Base-by-base conservation (phyloP, 805 yeast genomes). In the Starmerella etchellsii region DNA sequence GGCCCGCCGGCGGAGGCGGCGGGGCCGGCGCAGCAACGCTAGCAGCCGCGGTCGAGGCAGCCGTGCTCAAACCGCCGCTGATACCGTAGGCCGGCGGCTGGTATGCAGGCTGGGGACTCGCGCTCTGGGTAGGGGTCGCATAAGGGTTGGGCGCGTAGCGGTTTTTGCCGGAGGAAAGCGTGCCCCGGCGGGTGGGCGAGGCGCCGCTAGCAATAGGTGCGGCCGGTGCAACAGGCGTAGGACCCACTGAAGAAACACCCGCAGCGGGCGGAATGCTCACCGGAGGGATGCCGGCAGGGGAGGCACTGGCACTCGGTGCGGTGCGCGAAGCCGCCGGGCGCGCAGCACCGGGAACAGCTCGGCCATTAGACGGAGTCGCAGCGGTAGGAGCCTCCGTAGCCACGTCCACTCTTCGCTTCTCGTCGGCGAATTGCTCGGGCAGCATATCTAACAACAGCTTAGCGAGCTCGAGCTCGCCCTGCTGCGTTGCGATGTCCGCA, bases 391-490 rank as follows among this genome's bases (percentile, higher is more conserved):
- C 15, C 36, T 69, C 70, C 14, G 75, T 66, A 7, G 94, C 94
- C 51, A 73, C 75, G 35, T 68, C 48, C 16, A 88, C 77, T 52
- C 98, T 76, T 48, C 81, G 87, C 59, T 78, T 81, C 54, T 83
- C 95, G 32, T 71, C 57, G 3, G 61, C 53, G 51, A 77, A 74
- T 40, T 74, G 74, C 34, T 71, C 74, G 11, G 97, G 94, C 53
- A 91, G 66, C 45, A 79, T 66, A 34, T 67, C 66, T 55, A 88
- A 68, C 50, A 81, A 74, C 49, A 69, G 72, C 43, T 67, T 70
- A 1, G 97, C 96, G 50, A 88, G 65, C 9, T 79, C 93, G 52
- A 83, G 77, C 48, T 81, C 76, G 22, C 96, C 97, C 55, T 70
- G 76, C 22, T 84, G 75, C 3, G 94, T 79, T 42, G 85, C 76